Conservation (phyloP, 2,329 filamentous ascomycete genomes). For the Stromatinia cepivora region DNA sequence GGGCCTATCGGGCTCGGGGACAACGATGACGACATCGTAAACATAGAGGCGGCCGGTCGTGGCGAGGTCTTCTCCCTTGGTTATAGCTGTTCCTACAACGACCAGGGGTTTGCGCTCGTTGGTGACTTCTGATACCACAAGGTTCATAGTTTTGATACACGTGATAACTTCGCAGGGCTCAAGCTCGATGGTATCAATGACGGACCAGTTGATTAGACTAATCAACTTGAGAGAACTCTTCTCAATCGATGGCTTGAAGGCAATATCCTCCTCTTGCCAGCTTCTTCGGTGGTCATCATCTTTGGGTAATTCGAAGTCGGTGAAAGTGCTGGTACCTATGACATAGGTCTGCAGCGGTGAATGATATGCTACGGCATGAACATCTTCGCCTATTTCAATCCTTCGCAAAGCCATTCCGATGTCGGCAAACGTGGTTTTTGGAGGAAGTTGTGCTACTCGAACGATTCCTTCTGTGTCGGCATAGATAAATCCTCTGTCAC, state of each 20-base stretch:
- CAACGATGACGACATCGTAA: constrained; percentile 88
- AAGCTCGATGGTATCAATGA: constrained; percentile 74
- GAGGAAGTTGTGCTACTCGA: constrained; percentile 71
- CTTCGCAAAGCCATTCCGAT: constrained; percentile 75
- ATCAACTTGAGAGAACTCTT: constrained; percentile 76
- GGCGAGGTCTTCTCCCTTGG: constrained; percentile 87
- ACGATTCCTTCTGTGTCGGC: constrained; percentile 71
- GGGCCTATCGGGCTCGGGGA: constrained; percentile 80
- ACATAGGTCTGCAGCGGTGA: constrained; percentile 73
- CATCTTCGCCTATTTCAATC: constrained; percentile 67
- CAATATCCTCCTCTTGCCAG: constrained; percentile 69
- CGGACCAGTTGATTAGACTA: constrained; percentile 72
- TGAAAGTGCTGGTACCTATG: constrained; percentile 65
- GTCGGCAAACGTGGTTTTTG: constrained; percentile 67
- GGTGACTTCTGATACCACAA: constrained; percentile 89
- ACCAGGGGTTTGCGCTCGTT: constrained; percentile 83
- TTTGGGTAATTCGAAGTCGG: constrained; percentile 79
- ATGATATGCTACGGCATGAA: constrained; percentile 76
- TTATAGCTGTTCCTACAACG: constrained; percentile 79
- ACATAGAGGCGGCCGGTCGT: constrained; percentile 84
- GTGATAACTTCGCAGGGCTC: constrained; percentile 76
- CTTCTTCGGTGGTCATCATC: constrained; percentile 80
- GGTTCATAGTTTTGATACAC: constrained; percentile 76
- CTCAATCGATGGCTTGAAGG: constrained; percentile 65
- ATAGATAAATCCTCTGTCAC: constrained; percentile 81